These are phyloP conservation scores for Colletotrichum lentis DNA, from an alignment of 2,329 filamentous ascomycete species.

Conservation along the genomic window DNA sequence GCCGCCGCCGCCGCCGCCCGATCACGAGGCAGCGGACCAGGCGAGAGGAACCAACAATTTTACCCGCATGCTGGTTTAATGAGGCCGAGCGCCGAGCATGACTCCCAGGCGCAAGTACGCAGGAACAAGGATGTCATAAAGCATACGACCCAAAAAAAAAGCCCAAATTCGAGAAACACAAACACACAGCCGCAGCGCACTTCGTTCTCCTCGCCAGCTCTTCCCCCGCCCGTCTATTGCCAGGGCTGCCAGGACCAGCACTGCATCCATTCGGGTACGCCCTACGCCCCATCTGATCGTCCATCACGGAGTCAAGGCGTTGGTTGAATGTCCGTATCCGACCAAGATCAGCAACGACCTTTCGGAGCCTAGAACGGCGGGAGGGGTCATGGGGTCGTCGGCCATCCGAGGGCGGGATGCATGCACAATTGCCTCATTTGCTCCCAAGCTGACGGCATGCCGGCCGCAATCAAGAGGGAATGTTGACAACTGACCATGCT, in stretches of 20 bases:
- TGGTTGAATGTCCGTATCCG: conserved; percentile 6
- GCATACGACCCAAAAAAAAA: neutral
- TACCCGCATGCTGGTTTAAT: neutral
- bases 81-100: neutral
- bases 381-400: neutral
- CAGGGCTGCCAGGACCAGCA: neutral
- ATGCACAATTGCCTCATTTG: conserved; percentile 14
- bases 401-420: neutral
- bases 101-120: too few species aligned
- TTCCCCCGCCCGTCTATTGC: neutral
- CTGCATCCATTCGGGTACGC: conserved; percentile 12
- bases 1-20: conserved; percentile 1
- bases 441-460: conserved; percentile 13
- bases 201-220: neutral
- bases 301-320: neutral
- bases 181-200: neutral
- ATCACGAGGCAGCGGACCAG: neutral
- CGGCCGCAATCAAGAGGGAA: neutral
- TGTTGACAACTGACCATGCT: neutral
- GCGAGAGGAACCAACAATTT: neutral
- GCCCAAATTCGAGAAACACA: neutral
- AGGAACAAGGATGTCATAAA: too few species aligned
- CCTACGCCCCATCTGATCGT: conserved; percentile 9
- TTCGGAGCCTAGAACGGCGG: neutral
- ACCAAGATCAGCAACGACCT: neutral